Conservation (phyloP, 2,329 filamentous ascomycete species). For the Exophiala bonariae region DNA sequence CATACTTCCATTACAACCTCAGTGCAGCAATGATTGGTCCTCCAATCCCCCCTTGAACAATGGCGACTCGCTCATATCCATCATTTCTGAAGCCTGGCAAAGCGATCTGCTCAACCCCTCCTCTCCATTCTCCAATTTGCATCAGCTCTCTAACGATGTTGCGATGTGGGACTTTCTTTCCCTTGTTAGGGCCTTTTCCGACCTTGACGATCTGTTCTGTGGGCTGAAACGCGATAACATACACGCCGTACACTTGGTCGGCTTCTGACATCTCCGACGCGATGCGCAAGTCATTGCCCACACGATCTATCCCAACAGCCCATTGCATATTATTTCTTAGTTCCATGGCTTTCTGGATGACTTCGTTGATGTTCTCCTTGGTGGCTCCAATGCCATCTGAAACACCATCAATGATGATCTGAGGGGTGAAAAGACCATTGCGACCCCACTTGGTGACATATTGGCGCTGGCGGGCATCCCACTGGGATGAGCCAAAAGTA, state of each 20-base stretch:
- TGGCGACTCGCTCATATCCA: conserved; percentile 19
- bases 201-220: conserved; percentile 17
- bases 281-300: conserved; percentile 18
- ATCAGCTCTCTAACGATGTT: conserved; percentile 23
- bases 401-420: conserved; percentile 20
- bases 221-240: conserved; percentile 19
- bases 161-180: conserved; percentile 20
- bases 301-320: conserved; percentile 15
- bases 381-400: conserved; percentile 20
- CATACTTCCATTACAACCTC: conserved; percentile 9
- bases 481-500: conserved; percentile 20
- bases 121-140: conserved; percentile 23
- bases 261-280: conserved; percentile 15
- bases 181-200: conserved; percentile 22
- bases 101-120: conserved; percentile 11
- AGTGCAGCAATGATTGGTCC: conserved; percentile 20
- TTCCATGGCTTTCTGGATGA: conserved; percentile 18
- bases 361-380: conserved; percentile 16
- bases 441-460: conserved; percentile 19
- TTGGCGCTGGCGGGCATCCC: conserved; percentile 19
- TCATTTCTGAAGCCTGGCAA: conserved; percentile 13
- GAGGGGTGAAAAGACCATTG: conserved; percentile 22
- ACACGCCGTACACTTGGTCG: conserved; percentile 19
- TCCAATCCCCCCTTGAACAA: conserved; percentile 19
- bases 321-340: conserved; percentile 16